Evolutionary conservation across 805 yeast species (phyloP), one percentile per base, ranked within the genome.

Genomic region (Saccharomycopsis sp.): DNA sequence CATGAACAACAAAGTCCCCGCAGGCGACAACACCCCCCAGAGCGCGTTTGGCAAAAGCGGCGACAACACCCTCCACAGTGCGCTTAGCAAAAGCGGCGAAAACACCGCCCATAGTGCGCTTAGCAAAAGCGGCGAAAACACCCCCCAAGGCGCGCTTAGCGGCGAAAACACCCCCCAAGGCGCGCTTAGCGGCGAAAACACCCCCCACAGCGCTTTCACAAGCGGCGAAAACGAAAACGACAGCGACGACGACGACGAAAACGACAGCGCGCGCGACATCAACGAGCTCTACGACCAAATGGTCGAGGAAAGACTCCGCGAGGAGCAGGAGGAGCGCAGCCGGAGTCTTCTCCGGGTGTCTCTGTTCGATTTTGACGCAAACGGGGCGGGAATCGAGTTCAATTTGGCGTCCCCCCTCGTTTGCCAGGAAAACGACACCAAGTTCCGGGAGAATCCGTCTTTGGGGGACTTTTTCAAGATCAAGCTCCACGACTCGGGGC

Each of bases 381-480:
- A 37, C 3, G 24, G 24, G 24, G 46, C 37, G 37, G 46, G 46
- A 5, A 44, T 44, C 21, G 48, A 44, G 21, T 44, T 12, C 24
- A 34, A 29, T 37, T 37, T 29, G 34, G 34, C 8, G 50, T 3
- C 34, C 24, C 59, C 63, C 16, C 55, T 58, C 50, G 63, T 60
- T 2, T 20, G 50, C 23, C 70, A 73, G 50, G 73, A 70, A 34
- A 69, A 68, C 23, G 82, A 77, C 60, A 61, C 63, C 2, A 64
- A 70, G 48, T 65, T 84, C 12, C 75, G 94, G 55, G 67, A 65
- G 8, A 73, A 79, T 61, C 86, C 92, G 0, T 89, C 89, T 23
- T 82, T 90, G 50, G 99, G 99, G 16, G 99, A 94, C 69, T 79
- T 76, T 62, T 81, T 91, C 67, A 94, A 94, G 70, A 87, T 90